phyloP scores from a whole-genome alignment of 352 stramenopile genomes.

The Phytophthora idaei region DNA sequence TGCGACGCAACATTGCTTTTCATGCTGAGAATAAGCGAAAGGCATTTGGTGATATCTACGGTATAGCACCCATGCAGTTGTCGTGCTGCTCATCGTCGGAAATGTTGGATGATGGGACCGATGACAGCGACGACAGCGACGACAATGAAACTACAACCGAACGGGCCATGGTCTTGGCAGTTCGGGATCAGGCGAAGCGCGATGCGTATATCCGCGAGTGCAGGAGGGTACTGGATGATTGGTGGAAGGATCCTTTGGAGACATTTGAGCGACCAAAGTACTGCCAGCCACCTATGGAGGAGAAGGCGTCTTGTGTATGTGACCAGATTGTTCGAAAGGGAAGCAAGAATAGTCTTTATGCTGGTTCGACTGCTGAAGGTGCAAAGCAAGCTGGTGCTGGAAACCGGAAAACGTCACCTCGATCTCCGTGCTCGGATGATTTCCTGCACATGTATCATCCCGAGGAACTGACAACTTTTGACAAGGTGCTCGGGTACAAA shows the following conservation, averaged over 20 bases:
- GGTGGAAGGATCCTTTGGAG: conserved; percentile 87
- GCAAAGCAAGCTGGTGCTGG: not conserved
- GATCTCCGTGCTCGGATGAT: conserved; percentile 60
- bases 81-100: conserved; percentile 45
- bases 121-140: conserved; percentile 31
- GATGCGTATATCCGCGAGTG: conserved; percentile 83
- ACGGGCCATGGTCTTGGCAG: conserved; percentile 22
- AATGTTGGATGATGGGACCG: conserved; percentile 37
- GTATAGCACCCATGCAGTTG: conserved; percentile 28
- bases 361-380: conserved; percentile 1
- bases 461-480: conserved; percentile 86
- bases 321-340: conserved; percentile 32
- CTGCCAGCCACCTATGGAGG: conserved; percentile 27
- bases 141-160: conserved; percentile 35
- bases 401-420: conserved; percentile 27
- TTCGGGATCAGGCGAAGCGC: conserved; percentile 57
- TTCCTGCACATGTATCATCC: conserved; percentile 88
- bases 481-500: conserved; percentile 86
- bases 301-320: conserved; percentile 30
- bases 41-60: conserved; percentile 44
- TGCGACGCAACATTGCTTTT: conserved; percentile 64
- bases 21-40: conserved; percentile 67
- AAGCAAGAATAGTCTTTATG: conserved; percentile 12
- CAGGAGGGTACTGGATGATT: conserved; percentile 77
- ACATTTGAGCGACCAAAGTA: conserved; percentile 67